Conservation (phyloP, 805 yeast species). For the Candida anglica region DNA sequence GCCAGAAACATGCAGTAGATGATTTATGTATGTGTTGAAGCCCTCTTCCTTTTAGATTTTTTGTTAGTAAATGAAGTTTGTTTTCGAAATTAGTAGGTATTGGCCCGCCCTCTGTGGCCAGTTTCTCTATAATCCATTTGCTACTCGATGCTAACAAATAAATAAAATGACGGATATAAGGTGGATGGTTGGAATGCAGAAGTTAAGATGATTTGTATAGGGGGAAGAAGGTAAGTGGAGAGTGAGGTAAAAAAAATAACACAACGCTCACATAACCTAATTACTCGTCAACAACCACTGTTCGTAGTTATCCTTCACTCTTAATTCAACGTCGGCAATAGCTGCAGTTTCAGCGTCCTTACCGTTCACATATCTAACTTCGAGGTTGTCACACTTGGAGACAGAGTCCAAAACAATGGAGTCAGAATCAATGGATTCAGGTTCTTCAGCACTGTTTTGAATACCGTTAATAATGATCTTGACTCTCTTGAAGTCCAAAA, state of each 20-base stretch:
- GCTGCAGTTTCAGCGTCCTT: constrained; percentile 25
- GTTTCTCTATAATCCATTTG: too few species aligned
- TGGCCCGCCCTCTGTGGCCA: too few species aligned
- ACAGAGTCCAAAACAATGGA: constrained; percentile 49
- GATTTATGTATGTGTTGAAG: too few species aligned
- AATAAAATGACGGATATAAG: too few species aligned
- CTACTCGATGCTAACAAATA: too few species aligned
- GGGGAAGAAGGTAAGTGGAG: too few species aligned
- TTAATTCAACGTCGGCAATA: constrained; percentile 50
- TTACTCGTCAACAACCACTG: constrained; percentile 63
- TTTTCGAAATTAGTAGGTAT: too few species aligned
- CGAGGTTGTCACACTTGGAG: constrained; percentile 49
- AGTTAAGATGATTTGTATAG: too few species aligned
- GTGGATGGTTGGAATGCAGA: too few species aligned
- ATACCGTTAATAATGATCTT: constrained; percentile 46
- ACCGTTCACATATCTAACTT: constrained; percentile 36
- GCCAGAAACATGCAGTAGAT: too few species aligned
- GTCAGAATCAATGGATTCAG: constrained; percentile 19
- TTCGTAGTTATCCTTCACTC: constrained; percentile 54
- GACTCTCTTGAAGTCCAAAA: constrained; percentile 74
- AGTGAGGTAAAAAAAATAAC: background rate
- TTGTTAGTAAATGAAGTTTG: too few species aligned
- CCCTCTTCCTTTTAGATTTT: too few species aligned
- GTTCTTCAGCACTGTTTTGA: constrained; percentile 26
- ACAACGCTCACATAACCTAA: background rate